Base-by-base conservation (phyloP, 176 grass and related monocot genomes). In the Paspalum vaginatum region DNA sequence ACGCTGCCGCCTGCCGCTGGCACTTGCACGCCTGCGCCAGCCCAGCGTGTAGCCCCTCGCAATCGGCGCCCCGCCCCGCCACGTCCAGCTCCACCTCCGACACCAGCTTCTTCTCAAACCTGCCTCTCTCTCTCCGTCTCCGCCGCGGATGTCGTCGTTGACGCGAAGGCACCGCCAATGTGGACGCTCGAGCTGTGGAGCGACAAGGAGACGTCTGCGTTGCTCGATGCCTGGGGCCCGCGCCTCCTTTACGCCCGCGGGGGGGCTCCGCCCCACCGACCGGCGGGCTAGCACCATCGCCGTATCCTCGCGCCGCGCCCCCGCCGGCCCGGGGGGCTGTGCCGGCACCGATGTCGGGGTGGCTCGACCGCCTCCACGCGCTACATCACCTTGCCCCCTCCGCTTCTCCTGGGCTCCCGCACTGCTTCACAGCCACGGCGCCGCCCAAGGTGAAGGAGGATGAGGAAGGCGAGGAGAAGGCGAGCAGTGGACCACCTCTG, bases 181-280 rank as follows among this genome's bases (percentile, higher is more conserved):
- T 86, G 83, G 77, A 79, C 79, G 7, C 79, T 79, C 5, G 88
- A 90, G 88, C 78, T 73, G 13, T 86, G 88, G 83, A 82, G 88
- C 74, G 84, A 86, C 63, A 83, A 68, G 67, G 83, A 86, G 72
- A 86, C 88, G 25, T 73, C 74, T 22, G 67, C 74, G 66, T 79
- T 85, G 73, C 83, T 86, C 76, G 87, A 84, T 45, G 76, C 82
- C 5, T 85, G 87, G 82, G 81, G 90, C 44, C 79, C 75, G 69
- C 56, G 83, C 74, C 86, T 83, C 90, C 25, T 79, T 51, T 74
- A 80, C 68, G 69, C 65, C 25, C 37, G 18, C 47, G 82, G 86
- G 14, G 79, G 90, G 0, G 39, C 78, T 88, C 73, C 85, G 74
- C 24, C 62, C 83, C 61, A 43, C 24, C 61, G 82, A 91, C 55